phyloP scores from a whole-genome alignment of 179 eudicot genomes.

The Beta lomatogona region DNA sequence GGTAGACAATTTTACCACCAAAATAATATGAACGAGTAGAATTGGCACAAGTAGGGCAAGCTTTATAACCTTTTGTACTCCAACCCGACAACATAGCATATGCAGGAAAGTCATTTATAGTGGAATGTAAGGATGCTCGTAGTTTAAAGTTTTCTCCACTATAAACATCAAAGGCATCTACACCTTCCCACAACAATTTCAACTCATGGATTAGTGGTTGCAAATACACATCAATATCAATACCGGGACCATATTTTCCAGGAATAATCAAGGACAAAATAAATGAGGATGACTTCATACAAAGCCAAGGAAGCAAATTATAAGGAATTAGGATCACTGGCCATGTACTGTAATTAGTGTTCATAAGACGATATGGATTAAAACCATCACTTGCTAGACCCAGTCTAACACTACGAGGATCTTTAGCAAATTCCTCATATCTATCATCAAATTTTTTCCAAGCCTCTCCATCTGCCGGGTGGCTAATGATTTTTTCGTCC shows the following conservation, averaged over 20 bases:
- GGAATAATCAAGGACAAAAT: not conserved
- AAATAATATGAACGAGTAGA: not conserved
- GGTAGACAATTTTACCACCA: not conserved
- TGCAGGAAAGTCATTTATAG: constrained; percentile 11
- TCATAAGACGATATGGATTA: too few relatives aligned
- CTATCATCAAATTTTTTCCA: constrained; percentile 9
- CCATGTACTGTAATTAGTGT: too few relatives aligned
- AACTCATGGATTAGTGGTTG: constrained; percentile 9
- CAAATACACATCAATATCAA: not conserved
- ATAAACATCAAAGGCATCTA: constrained; percentile 13
- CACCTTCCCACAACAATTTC: constrained; percentile 12
- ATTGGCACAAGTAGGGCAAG: not conserved
- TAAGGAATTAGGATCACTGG: not conserved
- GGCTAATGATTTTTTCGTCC: constrained; percentile 25
- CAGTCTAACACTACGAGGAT: constrained; percentile 14
- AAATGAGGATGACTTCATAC: not conserved
- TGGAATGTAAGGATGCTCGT: constrained; percentile 2
- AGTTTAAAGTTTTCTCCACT: not conserved
- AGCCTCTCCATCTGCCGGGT: constrained; percentile 13
- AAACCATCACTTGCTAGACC: not conserved
- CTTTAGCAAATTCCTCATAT: not conserved
- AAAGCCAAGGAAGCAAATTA: not conserved
- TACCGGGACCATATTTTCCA: not conserved
- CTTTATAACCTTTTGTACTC: not conserved
- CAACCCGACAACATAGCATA: constrained; percentile 10